Conservation (phyloP, 2,329 filamentous ascomycete species). For the Venturia pyrina region DNA sequence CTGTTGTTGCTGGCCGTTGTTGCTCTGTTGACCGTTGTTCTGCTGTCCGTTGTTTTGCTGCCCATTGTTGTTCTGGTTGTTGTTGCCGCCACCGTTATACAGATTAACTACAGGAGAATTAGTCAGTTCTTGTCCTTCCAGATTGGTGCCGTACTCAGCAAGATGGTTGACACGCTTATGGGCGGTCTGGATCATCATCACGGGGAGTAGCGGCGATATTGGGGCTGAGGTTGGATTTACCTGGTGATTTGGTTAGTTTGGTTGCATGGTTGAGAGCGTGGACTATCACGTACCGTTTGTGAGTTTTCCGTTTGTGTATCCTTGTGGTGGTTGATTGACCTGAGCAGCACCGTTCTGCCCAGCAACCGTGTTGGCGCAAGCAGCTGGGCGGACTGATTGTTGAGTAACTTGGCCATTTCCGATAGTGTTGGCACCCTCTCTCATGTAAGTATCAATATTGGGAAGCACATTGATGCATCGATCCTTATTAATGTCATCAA, state of each 20-base stretch:
- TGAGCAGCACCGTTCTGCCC: conserved; percentile 11
- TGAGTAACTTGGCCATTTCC: conserved; percentile 7
- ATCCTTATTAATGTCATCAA: conserved; percentile 10
- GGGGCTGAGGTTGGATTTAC: background rate
- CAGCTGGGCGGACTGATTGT: conserved; percentile 9
- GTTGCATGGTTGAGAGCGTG: background rate
- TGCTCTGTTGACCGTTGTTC: background rate
- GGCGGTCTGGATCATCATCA: conserved; percentile 4
- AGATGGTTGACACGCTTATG: background rate
- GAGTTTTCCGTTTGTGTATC: background rate
- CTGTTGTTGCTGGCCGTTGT: background rate
- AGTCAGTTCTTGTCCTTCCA: conserved; percentile 3
- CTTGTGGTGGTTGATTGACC: conserved; percentile 1
- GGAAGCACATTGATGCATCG: conserved; percentile 12
- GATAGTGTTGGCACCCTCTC: conserved; percentile 7
- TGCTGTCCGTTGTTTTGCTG: background rate
- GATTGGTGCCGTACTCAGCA: background rate
- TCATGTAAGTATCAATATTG: conserved; percentile 11
- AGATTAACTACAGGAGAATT: background rate
- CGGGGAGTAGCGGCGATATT: conserved; percentile 2
- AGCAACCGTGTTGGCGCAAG: conserved; percentile 5
- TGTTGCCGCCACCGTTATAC: background rate
- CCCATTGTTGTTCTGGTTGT: background rate
- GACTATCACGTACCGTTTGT: background rate
- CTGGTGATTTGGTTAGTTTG: background rate